Conservation (phyloP, 495 filamentous ascomycete species). For the Viridothelium virens region DNA sequence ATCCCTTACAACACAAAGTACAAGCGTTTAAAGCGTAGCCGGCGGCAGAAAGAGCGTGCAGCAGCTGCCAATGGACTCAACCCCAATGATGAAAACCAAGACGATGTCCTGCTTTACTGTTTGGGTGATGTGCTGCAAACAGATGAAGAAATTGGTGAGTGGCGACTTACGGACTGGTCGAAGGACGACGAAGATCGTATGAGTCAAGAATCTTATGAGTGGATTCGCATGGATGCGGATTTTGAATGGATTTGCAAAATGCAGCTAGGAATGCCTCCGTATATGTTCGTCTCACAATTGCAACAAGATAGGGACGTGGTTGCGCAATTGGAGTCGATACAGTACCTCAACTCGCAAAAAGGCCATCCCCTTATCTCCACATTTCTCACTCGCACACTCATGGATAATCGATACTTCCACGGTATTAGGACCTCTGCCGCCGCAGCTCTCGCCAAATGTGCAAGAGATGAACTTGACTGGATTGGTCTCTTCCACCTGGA, state of each 20-base stretch:
- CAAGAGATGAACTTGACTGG: constrained; percentile 59
- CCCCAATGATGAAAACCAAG: constrained; percentile 56
- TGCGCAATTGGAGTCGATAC: constrained; percentile 77
- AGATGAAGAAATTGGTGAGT: constrained; percentile 71
- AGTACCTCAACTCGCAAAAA: constrained; percentile 51
- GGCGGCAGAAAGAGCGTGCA: constrained; percentile 74
- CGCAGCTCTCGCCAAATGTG: constrained; percentile 63
- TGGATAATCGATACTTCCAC: constrained; percentile 89
- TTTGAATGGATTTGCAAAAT: constrained; percentile 93
- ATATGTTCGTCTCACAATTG: constrained; percentile 96
- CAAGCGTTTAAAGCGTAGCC: constrained; percentile 88
- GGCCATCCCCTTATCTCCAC: constrained; percentile 72
- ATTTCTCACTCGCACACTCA: constrained; percentile 76
- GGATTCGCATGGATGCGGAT: constrained; percentile 96
- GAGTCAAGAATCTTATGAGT: constrained; percentile 95
- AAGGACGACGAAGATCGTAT: constrained; percentile 78
- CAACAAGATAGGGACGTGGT: constrained; percentile 97
- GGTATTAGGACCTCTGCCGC: constrained; percentile 81
- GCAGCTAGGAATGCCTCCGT: constrained; percentile 70
- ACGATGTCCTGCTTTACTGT: constrained; percentile 84
- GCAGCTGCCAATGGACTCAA: constrained; percentile 55
- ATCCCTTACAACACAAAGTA: constrained; percentile 99
- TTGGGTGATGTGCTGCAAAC: constrained; percentile 83
- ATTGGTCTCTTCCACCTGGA: constrained; percentile 77
- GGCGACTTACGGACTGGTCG: constrained; percentile 81